Base-by-base conservation (phyloP, 2,329 filamentous ascomycete species). In the Colletotrichum lentis region DNA sequence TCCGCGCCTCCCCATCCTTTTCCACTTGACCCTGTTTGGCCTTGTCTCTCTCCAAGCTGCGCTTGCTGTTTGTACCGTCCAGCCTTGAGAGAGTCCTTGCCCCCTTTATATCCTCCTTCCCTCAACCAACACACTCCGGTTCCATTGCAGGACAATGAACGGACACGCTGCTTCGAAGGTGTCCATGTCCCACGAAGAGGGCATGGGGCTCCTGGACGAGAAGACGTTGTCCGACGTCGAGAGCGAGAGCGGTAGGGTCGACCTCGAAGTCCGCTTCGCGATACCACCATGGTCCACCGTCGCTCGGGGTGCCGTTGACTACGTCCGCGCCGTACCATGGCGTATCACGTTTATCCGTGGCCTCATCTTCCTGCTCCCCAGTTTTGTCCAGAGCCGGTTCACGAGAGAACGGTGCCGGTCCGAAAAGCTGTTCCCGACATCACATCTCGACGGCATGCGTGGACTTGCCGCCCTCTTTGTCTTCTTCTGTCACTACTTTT, bases 371-470 rank as follows among this genome's bases (percentile, higher is more conserved):
- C 75, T 86, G 18, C 74, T 84, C n/a, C 85, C 85, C n/a, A 84
- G 81, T 74, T 86, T 86, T 71, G 71, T 86, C 53, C 83, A 85
- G 57, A 78, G 80, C 55, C 79, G 79, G 35, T 74, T 81, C 65
- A 77, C 77, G 41, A 76, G 80, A 46, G 80, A 83, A 61, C 77
- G 79, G 56, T 77, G 77, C 57, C 78, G 78, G n/a, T 74, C 78
- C 5, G 75, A 80, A 27, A 80, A 79, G 55, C 76, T 84, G n/a
- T 75, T 80, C 43, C 85, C 85, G 18, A 88, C 85, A 10, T 81
- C 85, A 8, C 87, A 88, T 71, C 83, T 88, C 54, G 86, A 88
- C 71, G 85, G 85, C 68, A 84, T 88, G 79, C 82, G 85, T 69
- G 85, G 85, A 16, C 74, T 87, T 14, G 85, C 85, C 46, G 85